Base-by-base conservation (phyloP, 345 rosid species). In the Aurinia saxatilis region DNA sequence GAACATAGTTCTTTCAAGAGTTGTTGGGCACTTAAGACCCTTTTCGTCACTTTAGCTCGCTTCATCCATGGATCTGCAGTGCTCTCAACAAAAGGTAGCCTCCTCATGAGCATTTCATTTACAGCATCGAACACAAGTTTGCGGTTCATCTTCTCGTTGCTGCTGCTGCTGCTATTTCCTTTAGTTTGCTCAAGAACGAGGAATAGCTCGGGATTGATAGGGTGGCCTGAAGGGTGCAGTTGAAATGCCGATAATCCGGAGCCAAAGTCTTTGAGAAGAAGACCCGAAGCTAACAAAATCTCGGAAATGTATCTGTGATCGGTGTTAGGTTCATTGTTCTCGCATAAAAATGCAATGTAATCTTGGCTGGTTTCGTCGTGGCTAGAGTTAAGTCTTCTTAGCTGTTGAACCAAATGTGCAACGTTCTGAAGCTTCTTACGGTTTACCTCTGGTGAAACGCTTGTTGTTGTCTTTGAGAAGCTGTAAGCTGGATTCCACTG, bases 231-330 rank as follows among this genome's bases (percentile, higher is more conserved):
- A 42, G 84, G 63, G 60, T 92, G 96, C 33, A 87, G 84, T 78
- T 87, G 97, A 67, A 87, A 77, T 38, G 84, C 70, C 6, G 84
- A 65, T 67, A 74, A 68, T 52, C 73, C 80, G 18, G 90, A 76
- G 56, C 81, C 73, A 1, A 89, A 79, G 65, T 87, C 96, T 65
- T 86, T 81, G 41, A 92, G 96, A 23, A 92, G 80, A 38, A 92
- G 88, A 65, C 99, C 99, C 0, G 99, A 92, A 61, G 99, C 95
- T 75, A 92, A 70, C 33, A 92, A 63, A 70, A 92, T 89, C 83
- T 92, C 97, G 1, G 97, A 89, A 49, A 92, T 78, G 83, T 92
- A 92, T 78, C 95, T 79, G 68, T 85, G 88, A 68, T 92, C 95
- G 1, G 66, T 57, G 55, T 57, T 50, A 27, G 97, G 91, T 62